Evolutionary conservation across 305 asterid species (phyloP).

Genomic region (Rubia peregrina): DNA sequence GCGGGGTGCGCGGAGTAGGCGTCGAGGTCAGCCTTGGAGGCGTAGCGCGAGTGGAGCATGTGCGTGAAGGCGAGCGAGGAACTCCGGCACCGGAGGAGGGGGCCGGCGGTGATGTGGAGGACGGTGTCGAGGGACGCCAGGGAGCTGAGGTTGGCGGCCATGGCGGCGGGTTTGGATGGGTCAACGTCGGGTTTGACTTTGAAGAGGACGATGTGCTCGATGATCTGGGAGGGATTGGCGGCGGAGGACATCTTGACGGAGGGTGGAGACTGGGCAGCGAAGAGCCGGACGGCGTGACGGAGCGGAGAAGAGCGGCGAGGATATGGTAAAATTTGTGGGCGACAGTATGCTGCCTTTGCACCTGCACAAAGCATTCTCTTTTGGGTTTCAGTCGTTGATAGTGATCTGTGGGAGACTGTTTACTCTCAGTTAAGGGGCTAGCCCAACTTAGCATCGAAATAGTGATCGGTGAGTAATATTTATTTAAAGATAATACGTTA

Average conservation of each 20-base stretch:
- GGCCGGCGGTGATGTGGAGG: slow-evolving; percentile 66
- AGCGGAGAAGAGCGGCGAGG: slow-evolving; percentile 15
- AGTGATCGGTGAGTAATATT: too few species aligned
- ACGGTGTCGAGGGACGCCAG: slow-evolving; percentile 57
- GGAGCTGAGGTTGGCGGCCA: slow-evolving; percentile 63
- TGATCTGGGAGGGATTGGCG: slow-evolving; percentile 32
- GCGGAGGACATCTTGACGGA: slow-evolving; percentile 49
- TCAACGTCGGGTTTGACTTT: slow-evolving; percentile 54
- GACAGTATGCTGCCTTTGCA: slow-evolving; percentile 3
- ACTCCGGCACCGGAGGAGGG: slow-evolving; percentile 49
- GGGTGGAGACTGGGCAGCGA: slow-evolving; percentile 12
- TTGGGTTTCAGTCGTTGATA: neutral
- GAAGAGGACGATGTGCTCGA: slow-evolving; percentile 87
- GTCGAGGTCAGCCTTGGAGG: slow-evolving; percentile 49
- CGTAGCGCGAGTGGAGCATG: slow-evolving; percentile 81
- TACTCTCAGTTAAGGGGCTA: neutral
- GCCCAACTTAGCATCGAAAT: neutral
- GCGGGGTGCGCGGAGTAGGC: slow-evolving; percentile 57
- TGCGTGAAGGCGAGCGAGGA: slow-evolving; percentile 66
- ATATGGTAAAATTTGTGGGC: slow-evolving; percentile 18
- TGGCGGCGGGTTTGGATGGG: slow-evolving; percentile 51
- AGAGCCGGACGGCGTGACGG: slow-evolving; percentile 23
- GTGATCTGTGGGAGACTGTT: neutral
- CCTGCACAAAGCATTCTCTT: slow-evolving; percentile 19
- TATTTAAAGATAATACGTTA: too few species aligned